Evolutionary conservation across 2,329 filamentous ascomycete genomes (phyloP).

Genomic region (Penicillium sp.): DNA sequence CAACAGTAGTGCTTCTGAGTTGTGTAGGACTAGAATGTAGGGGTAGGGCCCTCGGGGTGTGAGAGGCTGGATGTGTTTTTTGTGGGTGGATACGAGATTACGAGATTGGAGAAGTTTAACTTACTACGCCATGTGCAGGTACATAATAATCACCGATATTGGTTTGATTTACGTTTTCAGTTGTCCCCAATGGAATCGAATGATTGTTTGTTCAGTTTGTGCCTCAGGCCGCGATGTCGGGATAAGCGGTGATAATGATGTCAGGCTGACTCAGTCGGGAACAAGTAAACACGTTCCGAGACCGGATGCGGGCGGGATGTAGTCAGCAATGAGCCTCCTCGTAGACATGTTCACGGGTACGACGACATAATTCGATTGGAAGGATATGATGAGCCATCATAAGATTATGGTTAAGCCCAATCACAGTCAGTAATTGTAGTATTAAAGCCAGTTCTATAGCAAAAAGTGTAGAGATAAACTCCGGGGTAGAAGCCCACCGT

Average conservation of each 20-base stretch:
- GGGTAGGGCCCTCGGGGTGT: too few species aligned
- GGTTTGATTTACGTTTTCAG: background rate
- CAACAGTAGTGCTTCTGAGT: constrained; percentile 25
- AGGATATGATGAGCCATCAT: background rate
- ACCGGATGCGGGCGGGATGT: background rate
- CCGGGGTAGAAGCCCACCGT: background rate
- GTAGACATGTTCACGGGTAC: background rate
- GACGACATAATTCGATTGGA: background rate
- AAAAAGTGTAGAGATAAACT: background rate
- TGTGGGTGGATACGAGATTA: background rate
- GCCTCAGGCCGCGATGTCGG: background rate
- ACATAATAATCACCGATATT: background rate
- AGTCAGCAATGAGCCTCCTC: background rate
- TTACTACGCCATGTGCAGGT: background rate
- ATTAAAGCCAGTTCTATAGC: background rate
- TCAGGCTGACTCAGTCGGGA: background rate
- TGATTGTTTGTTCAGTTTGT: background rate
- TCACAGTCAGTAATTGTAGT: background rate
- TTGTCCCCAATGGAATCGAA: background rate
- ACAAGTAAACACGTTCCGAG: background rate
- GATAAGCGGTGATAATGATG: background rate
- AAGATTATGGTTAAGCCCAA: background rate
- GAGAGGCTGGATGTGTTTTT: background rate
- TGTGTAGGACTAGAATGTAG: background rate
- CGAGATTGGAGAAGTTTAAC: background rate